A percentile compares a stretch with the other conserved stretches of the same genome.
phyloP scores from a whole-genome alignment of 805 yeast species.

The Lipomyces sp. region DNA sequence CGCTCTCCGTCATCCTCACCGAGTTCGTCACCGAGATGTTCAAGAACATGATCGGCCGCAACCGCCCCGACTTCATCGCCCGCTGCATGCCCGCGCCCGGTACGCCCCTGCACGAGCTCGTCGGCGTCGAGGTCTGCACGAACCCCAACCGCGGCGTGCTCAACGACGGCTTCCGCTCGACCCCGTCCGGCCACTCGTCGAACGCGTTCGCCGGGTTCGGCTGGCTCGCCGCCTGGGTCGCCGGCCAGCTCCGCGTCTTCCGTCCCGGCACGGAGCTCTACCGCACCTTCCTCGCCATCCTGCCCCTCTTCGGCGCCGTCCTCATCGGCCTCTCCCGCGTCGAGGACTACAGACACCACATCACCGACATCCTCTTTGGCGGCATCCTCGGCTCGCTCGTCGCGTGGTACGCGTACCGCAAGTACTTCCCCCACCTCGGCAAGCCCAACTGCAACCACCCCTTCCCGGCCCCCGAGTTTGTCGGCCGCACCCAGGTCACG shows the following conservation, averaged over 20 bases:
- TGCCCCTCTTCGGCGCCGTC: slow-evolving; percentile 46
- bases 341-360: slow-evolving; percentile 91
- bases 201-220: slow-evolving; percentile 51
- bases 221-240: slow-evolving; percentile 50
- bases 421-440: slow-evolving; percentile 48
- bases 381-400: slow-evolving; percentile 58
- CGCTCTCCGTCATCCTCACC: slow-evolving; percentile 26
- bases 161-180: slow-evolving; percentile 54
- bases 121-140: slow-evolving; percentile 42
- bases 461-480: slow-evolving; percentile 25
- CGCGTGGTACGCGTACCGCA: slow-evolving; percentile 57
- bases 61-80: slow-evolving; percentile 87
- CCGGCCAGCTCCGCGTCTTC: slow-evolving; percentile 49
- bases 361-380: slow-evolving; percentile 80
- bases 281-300: slow-evolving; percentile 32
- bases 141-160: slow-evolving; percentile 36
- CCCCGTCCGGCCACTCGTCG: slow-evolving; percentile 62
- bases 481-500: neutral
- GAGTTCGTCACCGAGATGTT: slow-evolving; percentile 63
- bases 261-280: slow-evolving; percentile 35
- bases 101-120: slow-evolving; percentile 47
- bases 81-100: slow-evolving; percentile 67
- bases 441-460: slow-evolving; percentile 29
- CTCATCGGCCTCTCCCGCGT: slow-evolving; percentile 83
- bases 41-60: slow-evolving; percentile 85